These are phyloP conservation scores for Stagonosporopsis chrysanthemi DNA, from an alignment of 2,329 filamentous ascomycete species.

Conservation along the genomic window DNA sequence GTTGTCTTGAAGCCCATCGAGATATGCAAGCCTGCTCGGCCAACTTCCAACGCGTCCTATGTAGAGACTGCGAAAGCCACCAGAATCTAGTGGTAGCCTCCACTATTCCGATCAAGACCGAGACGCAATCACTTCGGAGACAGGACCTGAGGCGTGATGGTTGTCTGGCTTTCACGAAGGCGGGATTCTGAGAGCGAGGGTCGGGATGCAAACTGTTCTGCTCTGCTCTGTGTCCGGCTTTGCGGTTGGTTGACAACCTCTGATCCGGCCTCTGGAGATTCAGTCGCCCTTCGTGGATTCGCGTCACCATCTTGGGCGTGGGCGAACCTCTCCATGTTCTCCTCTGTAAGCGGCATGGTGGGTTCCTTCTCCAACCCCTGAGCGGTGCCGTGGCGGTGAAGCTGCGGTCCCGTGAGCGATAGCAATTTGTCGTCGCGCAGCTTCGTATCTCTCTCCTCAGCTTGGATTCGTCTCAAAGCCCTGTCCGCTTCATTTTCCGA, in stretches of 20 bases:
- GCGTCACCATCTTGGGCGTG: slow-evolving; percentile 38
- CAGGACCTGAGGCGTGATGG: slow-evolving; percentile 21
- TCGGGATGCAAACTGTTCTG: slow-evolving; percentile 22
- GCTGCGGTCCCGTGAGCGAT: slow-evolving; percentile 52
- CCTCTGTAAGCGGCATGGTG: slow-evolving; percentile 46
- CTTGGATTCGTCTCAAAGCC: slow-evolving; percentile 55
- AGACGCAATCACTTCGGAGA: slow-evolving; percentile 1
- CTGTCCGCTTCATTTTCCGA: slow-evolving; percentile 56
- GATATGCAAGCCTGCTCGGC: neutral
- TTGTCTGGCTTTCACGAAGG: slow-evolving; percentile 38
- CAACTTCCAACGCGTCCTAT: neutral
- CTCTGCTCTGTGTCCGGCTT: slow-evolving; percentile 27
- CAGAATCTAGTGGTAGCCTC: neutral
- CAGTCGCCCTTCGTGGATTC: slow-evolving; percentile 18
- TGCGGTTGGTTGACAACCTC: slow-evolving; percentile 27
- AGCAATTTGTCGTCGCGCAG: slow-evolving; percentile 64
- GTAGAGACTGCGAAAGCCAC: neutral
- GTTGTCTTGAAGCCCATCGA: neutral
- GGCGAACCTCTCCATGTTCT: slow-evolving; percentile 47
- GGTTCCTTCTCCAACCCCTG: slow-evolving; percentile 28
- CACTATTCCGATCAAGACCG: neutral
- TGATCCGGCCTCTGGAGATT: slow-evolving; percentile 28
- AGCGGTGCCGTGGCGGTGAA: slow-evolving; percentile 31
- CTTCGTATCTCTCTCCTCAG: slow-evolving; percentile 63
- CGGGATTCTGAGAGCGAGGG: slow-evolving; percentile 29